Percentiles rank a stretch among this genome's conserved stretches.
Evolutionary conservation across 2,329 filamentous ascomycete species (phyloP).

Genomic region (Clonostachys sp.): DNA sequence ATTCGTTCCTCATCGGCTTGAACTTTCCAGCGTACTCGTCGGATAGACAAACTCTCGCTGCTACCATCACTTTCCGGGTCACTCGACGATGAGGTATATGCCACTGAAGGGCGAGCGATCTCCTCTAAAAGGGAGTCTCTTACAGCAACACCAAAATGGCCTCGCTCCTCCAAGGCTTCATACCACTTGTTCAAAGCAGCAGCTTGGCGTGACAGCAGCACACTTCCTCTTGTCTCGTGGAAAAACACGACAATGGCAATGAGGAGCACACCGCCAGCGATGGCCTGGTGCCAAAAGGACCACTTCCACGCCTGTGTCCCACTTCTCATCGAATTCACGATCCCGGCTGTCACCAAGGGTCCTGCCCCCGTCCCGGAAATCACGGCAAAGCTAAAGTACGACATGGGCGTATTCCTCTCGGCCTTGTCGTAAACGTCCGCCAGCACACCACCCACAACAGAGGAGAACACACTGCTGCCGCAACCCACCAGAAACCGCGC

Average conservation of each 20-base stretch:
- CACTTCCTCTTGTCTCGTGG: slow-evolving; percentile 76
- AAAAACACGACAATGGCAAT: slow-evolving; percentile 65
- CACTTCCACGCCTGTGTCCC: slow-evolving; percentile 64
- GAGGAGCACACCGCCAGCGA: slow-evolving; percentile 58
- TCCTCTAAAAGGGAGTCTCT: background rate
- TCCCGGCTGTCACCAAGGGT: slow-evolving; percentile 65
- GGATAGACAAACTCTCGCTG: slow-evolving; percentile 3
- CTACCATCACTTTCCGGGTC: background rate
- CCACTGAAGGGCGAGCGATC: background rate
- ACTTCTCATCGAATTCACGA: slow-evolving; percentile 51
- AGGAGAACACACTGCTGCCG: slow-evolving; percentile 76
- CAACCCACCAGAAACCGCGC: slow-evolving; percentile 73
- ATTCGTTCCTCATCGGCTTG: slow-evolving; percentile 72
- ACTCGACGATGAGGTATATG: background rate
- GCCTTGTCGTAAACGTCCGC: slow-evolving; percentile 78
- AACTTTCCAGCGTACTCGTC: slow-evolving; percentile 73
- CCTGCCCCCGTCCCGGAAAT: slow-evolving; percentile 77
- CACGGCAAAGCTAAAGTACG: slow-evolving; percentile 75
- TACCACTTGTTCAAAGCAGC: slow-evolving; percentile 74
- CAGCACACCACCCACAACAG: slow-evolving; percentile 89
- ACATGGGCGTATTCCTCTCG: slow-evolving; percentile 85
- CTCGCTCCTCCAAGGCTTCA: slow-evolving; percentile 62
- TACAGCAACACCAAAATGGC: slow-evolving; percentile 45
- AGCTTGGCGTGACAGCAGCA: slow-evolving; percentile 74
- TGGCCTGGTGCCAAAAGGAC: slow-evolving; percentile 84